These are phyloP conservation scores for Pleurotus eryngii DNA, from an alignment of 768 basidiomycete genomes.

Conservation along the genomic window DNA sequence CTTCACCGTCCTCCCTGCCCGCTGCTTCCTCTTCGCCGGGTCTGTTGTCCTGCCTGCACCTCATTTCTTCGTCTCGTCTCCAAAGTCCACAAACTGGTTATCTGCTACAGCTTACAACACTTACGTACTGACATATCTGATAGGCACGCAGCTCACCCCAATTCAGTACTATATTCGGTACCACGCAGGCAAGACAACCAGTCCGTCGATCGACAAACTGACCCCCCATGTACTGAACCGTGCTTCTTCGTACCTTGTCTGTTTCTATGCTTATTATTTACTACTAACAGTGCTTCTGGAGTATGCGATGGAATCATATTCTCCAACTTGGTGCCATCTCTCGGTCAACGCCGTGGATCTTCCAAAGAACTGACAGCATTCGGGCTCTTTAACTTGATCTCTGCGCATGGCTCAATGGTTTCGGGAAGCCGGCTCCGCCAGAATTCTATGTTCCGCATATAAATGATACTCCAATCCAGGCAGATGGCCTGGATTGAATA, in stretches of 20 bases:
- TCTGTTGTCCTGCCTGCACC: background rate
- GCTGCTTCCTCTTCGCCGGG: background rate
- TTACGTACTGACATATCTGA: constrained; percentile 18
- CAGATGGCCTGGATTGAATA: constrained; percentile 1
- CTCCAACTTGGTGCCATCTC: constrained; percentile 3
- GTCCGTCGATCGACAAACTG: constrained; percentile 3
- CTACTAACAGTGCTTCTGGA: constrained; percentile 3
- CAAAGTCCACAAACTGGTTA: background rate
- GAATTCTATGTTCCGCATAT: background rate
- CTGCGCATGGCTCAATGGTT: constrained; percentile 4
- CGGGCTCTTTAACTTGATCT: constrained; percentile 4
- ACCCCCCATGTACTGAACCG: background rate
- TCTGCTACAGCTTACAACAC: background rate
- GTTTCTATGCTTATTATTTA: constrained; percentile 5
- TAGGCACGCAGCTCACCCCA: constrained; percentile 15
- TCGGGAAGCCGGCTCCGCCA: constrained; percentile 6
- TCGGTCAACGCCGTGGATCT: constrained; percentile 9
- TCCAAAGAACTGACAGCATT: constrained; percentile 9
- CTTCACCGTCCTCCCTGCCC: background rate
- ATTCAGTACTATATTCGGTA: constrained; percentile 3
- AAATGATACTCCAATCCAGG: constrained; percentile 4
- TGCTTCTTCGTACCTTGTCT: constrained; percentile 4
- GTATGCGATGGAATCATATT: constrained; percentile 3
- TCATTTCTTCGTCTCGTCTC: too few species aligned
- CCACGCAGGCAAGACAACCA: constrained; percentile 1